These are phyloP conservation scores for Phaseolus coccineus DNA, from an alignment of 331 rosid genomes.

Conservation along the genomic window DNA sequence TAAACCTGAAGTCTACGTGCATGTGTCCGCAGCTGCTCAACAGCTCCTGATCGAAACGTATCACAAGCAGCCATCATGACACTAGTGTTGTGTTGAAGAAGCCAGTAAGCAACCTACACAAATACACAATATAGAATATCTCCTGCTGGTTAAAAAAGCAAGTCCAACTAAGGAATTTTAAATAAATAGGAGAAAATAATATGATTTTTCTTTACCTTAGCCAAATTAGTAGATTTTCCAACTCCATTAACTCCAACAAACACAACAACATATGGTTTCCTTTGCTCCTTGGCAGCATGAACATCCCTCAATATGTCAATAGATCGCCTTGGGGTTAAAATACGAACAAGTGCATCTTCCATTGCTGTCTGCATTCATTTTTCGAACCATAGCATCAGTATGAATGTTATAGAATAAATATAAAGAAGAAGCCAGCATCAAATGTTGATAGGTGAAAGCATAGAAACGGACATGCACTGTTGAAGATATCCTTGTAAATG, in stretches of 20 bases:
- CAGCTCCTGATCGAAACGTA: constrained; percentile 98
- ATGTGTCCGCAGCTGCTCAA: constrained; percentile 98
- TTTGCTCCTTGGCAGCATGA: constrained; percentile 93
- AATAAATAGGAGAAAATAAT: constrained; percentile 21
- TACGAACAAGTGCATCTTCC: constrained; percentile 98
- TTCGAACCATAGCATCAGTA: constrained; percentile 27
- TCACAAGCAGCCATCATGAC: constrained; percentile 99
- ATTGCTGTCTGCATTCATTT: constrained; percentile 72
- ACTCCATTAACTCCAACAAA: constrained; percentile 99
- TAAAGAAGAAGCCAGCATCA: constrained; percentile 1
- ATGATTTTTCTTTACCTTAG: constrained; percentile 67
- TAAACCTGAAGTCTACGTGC: constrained; percentile 97
- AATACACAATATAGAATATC: constrained; percentile 30
- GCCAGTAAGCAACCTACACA: constrained; percentile 98
- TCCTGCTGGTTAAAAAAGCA: constrained; percentile 30
- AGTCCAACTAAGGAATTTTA: constrained; percentile 21
- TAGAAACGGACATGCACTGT: constrained; percentile 83
- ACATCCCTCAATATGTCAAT: constrained; percentile 97
- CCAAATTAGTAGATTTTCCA: constrained; percentile 98
- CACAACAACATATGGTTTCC: constrained; percentile 96
- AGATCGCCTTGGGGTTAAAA: constrained; percentile 93
- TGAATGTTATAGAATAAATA: constrained; percentile 4
- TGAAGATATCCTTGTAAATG: constrained; percentile 96
- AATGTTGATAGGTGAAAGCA: constrained; percentile 23
- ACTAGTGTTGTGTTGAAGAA: constrained; percentile 77